phyloP scores from a whole-genome alignment of 1,284 basidiomycete species.

The Heterobasidion parviporum region DNA sequence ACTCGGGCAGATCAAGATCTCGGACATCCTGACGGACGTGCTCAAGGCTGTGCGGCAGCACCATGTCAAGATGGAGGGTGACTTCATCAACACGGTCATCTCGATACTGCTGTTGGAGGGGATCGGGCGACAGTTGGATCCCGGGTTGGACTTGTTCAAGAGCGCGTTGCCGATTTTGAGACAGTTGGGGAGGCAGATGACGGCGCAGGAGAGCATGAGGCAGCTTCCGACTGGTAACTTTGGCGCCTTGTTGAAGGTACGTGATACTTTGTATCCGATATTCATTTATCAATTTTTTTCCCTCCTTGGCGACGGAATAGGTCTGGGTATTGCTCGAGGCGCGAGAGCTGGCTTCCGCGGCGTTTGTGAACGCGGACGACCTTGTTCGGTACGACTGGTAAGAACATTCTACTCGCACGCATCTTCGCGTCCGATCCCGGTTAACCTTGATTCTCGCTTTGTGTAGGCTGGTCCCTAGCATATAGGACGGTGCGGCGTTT shows the following conservation, averaged over 20 bases:
- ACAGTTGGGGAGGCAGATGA: constrained; percentile 85
- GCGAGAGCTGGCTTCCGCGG: constrained; percentile 73
- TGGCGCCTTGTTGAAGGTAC: constrained; percentile 79
- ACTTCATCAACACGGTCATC: constrained; percentile 98
- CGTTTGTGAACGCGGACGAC: constrained; percentile 72
- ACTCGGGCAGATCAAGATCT: constrained; percentile 92
- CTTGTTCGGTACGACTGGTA: constrained; percentile 72
- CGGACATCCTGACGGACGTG: constrained; percentile 87
- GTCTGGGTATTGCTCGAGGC: constrained; percentile 92
- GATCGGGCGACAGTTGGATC: constrained; percentile 92
- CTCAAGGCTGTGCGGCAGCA: constrained; percentile 83
- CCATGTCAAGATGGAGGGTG: constrained; percentile 98
- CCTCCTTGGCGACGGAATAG: constrained; percentile 15
- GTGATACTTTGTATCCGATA: background rate
- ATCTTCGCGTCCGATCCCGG: background rate
- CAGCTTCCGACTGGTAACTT: constrained; percentile 62
- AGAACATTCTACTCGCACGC: constrained; percentile 20
- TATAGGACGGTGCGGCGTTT: constrained; percentile 9
- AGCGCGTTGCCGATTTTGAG: constrained; percentile 86
- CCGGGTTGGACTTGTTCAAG: constrained; percentile 88
- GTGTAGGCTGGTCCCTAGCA: constrained; percentile 22
- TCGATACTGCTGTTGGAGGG: constrained; percentile 92
- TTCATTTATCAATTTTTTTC: background rate
- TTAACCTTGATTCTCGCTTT: background rate
- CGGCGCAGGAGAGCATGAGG: constrained; percentile 64